Percentiles rank a stretch among this genome's conserved stretches.
Evolutionary conservation across 176 grass and related monocot species (phyloP).

Genomic region (Eleusine indica): DNA sequence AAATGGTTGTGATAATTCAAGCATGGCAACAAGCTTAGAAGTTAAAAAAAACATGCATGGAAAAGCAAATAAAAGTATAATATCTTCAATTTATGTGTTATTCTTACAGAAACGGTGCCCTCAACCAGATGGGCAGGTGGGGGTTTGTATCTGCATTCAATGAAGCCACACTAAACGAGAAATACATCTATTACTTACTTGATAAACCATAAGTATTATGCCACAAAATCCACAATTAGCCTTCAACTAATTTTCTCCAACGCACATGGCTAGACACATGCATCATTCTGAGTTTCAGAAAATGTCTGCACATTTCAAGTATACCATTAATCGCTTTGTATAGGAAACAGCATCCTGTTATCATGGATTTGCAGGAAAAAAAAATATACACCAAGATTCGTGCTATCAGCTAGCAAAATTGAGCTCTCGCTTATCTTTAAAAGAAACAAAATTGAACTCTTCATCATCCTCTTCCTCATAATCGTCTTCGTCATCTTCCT

Average conservation of each 20-base stretch:
- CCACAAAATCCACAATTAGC: not conserved
- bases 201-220: not conserved
- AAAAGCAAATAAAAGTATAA: not conserved
- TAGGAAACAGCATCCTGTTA: slow-evolving; percentile 33
- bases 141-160: slow-evolving; percentile 3
- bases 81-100: not conserved
- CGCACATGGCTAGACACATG: slow-evolving; percentile 7
- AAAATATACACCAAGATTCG: slow-evolving; percentile 51
- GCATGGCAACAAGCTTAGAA: not conserved
- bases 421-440: slow-evolving; percentile 65
- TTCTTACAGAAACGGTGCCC: not conserved
- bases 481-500: slow-evolving; percentile 31
- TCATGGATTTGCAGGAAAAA: slow-evolving; percentile 12
- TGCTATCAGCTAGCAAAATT: slow-evolving; percentile 51
- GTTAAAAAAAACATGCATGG: not conserved
- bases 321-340: slow-evolving; percentile 24
- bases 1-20: not conserved
- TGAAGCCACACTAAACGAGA: slow-evolving; percentile 13
- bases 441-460: slow-evolving; percentile 70
- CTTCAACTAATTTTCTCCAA: slow-evolving; percentile 22
- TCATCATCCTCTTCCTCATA: slow-evolving; percentile 58
- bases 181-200: slow-evolving; percentile 15
- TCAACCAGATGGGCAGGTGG: not conserved
- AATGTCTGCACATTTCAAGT: slow-evolving; percentile 35
- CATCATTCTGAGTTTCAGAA: slow-evolving; percentile 16